Evolutionary conservation across 2,329 filamentous ascomycete species (phyloP), one percentile per base, ranked within the genome.

Genomic region (Talaromyces islandicus): DNA sequence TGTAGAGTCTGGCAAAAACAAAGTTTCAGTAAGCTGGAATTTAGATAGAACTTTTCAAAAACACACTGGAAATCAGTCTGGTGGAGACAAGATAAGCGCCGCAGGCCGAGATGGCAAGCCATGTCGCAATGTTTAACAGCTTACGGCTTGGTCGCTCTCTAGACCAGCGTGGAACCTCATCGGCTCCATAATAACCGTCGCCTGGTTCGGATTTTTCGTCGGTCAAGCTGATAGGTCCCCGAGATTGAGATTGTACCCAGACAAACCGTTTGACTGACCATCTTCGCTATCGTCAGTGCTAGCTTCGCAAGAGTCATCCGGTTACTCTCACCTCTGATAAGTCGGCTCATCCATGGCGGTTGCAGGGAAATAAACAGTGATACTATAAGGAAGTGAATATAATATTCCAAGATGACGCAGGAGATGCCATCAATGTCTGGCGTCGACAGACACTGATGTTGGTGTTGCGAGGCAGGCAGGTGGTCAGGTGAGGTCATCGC

Each of bases 41-140:
- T 6, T 27, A 27, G 6, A 17, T 41, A 7, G 32, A n/a, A 21
- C 1, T 41, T 9, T 41, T 27, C 27, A 7, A 10, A 19, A 17
- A 53, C 53, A 12, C 29, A 60, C 58, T 30, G 14, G 27, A 24
- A 21, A 52, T 14, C 7, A 25, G 29, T 17, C 38, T 35, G 24
- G 17, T 32, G 11, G 19, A 32, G 27, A 51, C 27, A 14, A 60
- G 12, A 30, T 46, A 56, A 17, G 35, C 19, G 5, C 25, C 58
- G 21, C 58, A 32, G 21, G 58, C 58, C 7, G n/a, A 25, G 2
- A 53, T 25, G 6, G 54, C 48, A 56, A 43, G 25, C 58, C 58
- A 60, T 30, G 43, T 56, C 41, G 54, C 58, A n/a, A 48, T 24
- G 24, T 35, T 52, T 12, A 46, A 12, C 25, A 60, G 46, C 46